phyloP scores from a whole-genome alignment of 2,329 filamentous ascomycete species.

The Ophiostoma perfectum region DNA sequence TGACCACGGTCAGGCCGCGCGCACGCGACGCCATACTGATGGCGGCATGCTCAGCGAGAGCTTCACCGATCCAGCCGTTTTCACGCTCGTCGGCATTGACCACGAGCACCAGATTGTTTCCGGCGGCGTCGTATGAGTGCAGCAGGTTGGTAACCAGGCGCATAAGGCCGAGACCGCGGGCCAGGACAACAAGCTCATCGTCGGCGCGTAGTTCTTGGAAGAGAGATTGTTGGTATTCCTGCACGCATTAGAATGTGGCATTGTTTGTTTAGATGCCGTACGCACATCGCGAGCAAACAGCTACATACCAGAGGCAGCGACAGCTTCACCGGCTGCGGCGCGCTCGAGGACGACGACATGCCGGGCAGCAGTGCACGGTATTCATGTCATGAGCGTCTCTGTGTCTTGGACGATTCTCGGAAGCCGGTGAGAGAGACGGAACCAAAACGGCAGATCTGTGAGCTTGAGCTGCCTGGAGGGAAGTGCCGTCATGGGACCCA shows the following conservation, averaged over 20 bases:
- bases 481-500: slow-evolving; percentile 2
- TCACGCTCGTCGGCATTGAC: slow-evolving; percentile 88
- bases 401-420: not conserved
- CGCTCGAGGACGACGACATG: slow-evolving; percentile 49
- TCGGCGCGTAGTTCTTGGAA: slow-evolving; percentile 85
- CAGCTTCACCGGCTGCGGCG: slow-evolving; percentile 68
- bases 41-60: slow-evolving; percentile 88
- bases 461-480: not conserved
- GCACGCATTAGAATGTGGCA: not conserved
- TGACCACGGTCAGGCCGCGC: slow-evolving; percentile 82
- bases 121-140: slow-evolving; percentile 92
- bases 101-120: slow-evolving; percentile 84
- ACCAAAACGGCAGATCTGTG: not conserved
- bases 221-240: slow-evolving; percentile 90
- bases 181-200: slow-evolving; percentile 90
- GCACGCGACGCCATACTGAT: slow-evolving; percentile 63
- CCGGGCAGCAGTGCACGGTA: slow-evolving; percentile 27
- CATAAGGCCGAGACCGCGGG: slow-evolving; percentile 84
- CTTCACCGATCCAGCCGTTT: slow-evolving; percentile 95
- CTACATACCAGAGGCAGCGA: slow-evolving; percentile 63
- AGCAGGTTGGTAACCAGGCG: slow-evolving; percentile 92
- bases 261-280: not conserved
- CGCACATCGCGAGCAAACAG: not conserved
- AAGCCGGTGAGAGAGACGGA: not conserved
- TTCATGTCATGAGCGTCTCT: slow-evolving; percentile 17